A percentile compares a stretch with the other conserved stretches of the same genome.
Conservation (phyloP, 176 grass and related monocot genomes). For the Carex myosuroides region DNA sequence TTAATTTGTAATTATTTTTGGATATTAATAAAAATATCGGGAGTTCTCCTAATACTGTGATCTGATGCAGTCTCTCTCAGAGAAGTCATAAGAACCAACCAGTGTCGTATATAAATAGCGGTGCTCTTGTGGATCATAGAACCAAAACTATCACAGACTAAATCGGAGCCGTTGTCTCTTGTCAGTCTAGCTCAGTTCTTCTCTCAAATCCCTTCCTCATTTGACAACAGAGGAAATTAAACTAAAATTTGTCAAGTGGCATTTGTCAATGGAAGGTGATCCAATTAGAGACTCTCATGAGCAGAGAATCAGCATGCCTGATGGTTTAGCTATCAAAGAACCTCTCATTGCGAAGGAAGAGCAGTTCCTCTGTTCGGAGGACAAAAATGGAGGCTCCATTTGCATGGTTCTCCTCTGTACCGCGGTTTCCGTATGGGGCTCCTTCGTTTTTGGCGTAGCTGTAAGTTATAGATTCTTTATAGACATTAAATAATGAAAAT, state of each 20-base stretch:
- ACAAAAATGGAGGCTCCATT: conserved; percentile 17
- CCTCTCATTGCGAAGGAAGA: conserved; percentile 12
- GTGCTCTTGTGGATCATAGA: not conserved
- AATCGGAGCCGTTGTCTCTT: not conserved
- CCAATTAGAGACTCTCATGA: not conserved
- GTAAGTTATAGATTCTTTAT: conserved; percentile 16
- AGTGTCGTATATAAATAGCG: not conserved
- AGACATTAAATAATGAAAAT: no score
- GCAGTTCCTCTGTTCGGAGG: not conserved
- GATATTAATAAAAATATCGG: no score
- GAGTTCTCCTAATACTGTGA: not conserved
- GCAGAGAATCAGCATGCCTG: not conserved
- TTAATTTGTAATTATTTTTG: no score
- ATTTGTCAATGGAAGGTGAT: not conserved
- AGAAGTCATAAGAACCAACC: not conserved
- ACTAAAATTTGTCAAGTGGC: not conserved
- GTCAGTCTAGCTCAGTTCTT: not conserved
- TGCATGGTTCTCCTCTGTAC: conserved; percentile 52
- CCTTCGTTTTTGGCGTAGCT: conserved; percentile 46
- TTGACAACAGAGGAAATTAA: not conserved
- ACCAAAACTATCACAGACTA: not conserved
- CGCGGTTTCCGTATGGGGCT: conserved; percentile 39
- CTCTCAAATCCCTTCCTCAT: not conserved
- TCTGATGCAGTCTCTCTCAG: not conserved
- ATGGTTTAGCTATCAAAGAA: not conserved